Evolutionary conservation across 768 basidiomycete genomes (phyloP).

Genomic region (Stropharia rugosoannulata): DNA sequence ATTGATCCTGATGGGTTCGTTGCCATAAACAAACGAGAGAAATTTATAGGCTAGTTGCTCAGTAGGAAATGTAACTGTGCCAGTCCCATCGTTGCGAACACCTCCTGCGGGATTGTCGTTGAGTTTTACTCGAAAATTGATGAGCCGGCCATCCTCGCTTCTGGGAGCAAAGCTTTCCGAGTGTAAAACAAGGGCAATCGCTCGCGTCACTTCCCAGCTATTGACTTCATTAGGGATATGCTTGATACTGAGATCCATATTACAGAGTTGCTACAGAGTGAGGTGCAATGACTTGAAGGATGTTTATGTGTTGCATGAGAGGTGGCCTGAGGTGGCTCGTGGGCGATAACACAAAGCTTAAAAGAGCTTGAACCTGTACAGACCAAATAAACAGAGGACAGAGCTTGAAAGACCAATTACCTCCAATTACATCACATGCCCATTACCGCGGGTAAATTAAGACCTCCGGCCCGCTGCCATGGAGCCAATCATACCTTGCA

Average conservation of each 20-base stretch:
- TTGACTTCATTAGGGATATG: constrained; percentile 41
- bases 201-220: constrained; percentile 56
- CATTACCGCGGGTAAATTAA: too few relatives aligned
- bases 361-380: too few relatives aligned
- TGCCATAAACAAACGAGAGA: constrained; percentile 35
- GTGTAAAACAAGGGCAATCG: constrained; percentile 58
- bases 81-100: constrained; percentile 56
- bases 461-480: too few relatives aligned
- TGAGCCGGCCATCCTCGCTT: constrained; percentile 24
- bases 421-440: too few relatives aligned
- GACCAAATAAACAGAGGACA: too few relatives aligned
- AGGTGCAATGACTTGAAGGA: too few relatives aligned
- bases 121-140: constrained; percentile 67
- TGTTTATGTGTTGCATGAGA: too few relatives aligned
- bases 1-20: constrained; percentile 39
- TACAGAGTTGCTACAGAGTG: constrained; percentile 9
- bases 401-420: too few relatives aligned
- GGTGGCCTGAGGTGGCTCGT: too few relatives aligned
- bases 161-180: constrained; percentile 44
- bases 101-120: constrained; percentile 46
- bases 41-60: constrained; percentile 43
- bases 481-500: too few relatives aligned
- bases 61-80: constrained; percentile 38
- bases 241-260: constrained; percentile 37
- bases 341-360: too few relatives aligned